Conservation (phyloP, 257 asterid species). For the Salvia splendens region DNA sequence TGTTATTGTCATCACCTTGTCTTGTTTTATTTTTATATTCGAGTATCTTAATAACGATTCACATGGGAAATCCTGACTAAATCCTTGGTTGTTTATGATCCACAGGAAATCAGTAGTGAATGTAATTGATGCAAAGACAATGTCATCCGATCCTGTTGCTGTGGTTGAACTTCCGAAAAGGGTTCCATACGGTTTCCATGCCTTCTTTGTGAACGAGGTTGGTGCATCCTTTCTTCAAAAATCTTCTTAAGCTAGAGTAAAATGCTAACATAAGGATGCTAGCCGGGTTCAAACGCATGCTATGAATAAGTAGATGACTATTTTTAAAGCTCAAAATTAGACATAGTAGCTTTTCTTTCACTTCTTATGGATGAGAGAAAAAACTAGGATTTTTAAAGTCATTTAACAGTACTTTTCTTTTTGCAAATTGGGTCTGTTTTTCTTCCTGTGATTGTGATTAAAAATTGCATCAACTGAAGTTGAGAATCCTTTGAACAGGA, state of each 20-base stretch:
- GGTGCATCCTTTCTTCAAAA: constrained; percentile 21
- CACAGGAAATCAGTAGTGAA: constrained; percentile 81
- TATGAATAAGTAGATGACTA: neutral
- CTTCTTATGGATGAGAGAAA: neutral
- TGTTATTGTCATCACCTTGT: neutral
- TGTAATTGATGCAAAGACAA: constrained; percentile 90
- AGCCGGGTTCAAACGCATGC: neutral
- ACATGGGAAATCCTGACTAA: neutral
- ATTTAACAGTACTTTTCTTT: neutral
- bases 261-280: constrained; percentile 4
- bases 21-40: neutral
- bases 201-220: constrained; percentile 92
- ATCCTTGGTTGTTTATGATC: constrained; percentile 12
- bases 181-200: constrained; percentile 97
- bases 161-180: constrained; percentile 73
- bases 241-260: neutral
- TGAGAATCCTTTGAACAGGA: constrained; percentile 59
- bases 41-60: constrained; percentile 1
- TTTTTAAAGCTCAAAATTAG: neutral
- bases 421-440: neutral
- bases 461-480: constrained; percentile 15
- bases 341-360: neutral
- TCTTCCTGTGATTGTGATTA: neutral
- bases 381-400: neutral
- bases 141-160: constrained; percentile 89